Evolutionary conservation across 805 yeast species (phyloP), one percentile per base, ranked within the genome.

Genomic region (Wickerhamiella spandovensis): DNA sequence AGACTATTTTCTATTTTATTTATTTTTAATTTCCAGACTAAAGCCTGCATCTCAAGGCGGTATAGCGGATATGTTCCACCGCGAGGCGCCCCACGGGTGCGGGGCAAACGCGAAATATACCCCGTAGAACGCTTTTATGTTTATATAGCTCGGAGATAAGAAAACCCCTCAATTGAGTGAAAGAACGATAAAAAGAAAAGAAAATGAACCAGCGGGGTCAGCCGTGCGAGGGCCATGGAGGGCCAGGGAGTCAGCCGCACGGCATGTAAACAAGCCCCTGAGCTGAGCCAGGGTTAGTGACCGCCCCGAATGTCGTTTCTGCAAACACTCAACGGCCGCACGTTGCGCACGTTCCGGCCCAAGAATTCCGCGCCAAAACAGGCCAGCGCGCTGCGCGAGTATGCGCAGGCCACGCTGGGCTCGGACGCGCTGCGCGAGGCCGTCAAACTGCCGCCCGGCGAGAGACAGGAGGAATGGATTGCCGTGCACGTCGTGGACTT

Each of bases 401-500:
- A 88, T 60, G 98, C 96, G 0, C 97, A 90, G 64, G 88, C 94
- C 43, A 90, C 98, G 0, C 72, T 92, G 47, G 98, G 98, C 0
- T 83, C 96, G 0, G 95, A 90, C 35, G 81, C 90, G 30, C 72
- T 92, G 55, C 84, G 84, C 23, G 95, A 87, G 65, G 97, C 97
- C 0, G 97, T 90, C 21, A 84, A 84, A 62, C 71, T 92, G 25
- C 98, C 98, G 17, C 84, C 77, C 58, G 97, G 92, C 53, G 98
- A 90, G 66, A 92, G 86, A 60, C 63, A 80, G 50, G 82, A 83
- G 59, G 98, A 90, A 65, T 90, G 98, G 98, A 68, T 90, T 51
- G 97, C 98, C 0, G 95, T 89, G 12, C 95, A 90, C 64, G 92
- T 90, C n/a, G 97, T 89, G 17, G 97, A 90, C 66, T 92, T 90